phyloP scores from a whole-genome alignment of 2,329 filamentous ascomycete species.

The Davidsoniella virescens region DNA sequence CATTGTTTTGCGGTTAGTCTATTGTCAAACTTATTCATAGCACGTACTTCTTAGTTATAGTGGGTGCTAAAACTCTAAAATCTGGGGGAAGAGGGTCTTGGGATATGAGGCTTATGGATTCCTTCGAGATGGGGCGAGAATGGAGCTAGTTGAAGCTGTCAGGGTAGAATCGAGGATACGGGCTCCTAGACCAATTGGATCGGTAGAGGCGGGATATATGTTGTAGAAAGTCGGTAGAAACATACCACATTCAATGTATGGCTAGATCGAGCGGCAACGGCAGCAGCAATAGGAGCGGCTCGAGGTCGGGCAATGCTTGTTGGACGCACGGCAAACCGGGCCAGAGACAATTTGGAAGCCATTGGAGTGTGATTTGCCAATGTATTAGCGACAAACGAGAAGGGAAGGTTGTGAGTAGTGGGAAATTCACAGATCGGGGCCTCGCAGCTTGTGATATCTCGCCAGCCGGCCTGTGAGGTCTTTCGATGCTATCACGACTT shows the following conservation, averaged over 20 bases:
- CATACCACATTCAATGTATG: slow-evolving; percentile 56
- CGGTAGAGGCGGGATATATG: background rate
- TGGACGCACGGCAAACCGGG: slow-evolving; percentile 50
- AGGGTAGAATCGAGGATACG: no score
- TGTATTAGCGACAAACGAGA: background rate
- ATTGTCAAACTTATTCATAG: no score
- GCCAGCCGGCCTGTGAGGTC: no score
- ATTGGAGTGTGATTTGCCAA: slow-evolving; percentile 30
- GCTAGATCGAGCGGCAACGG: slow-evolving; percentile 49
- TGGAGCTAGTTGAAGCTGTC: background rate
- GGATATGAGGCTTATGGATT: no score
- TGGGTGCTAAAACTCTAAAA: background rate
- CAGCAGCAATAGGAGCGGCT: slow-evolving; percentile 53
- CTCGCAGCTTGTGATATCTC: no score
- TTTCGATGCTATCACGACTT: no score
- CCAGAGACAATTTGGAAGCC: slow-evolving; percentile 69
- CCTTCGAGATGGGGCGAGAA: background rate
- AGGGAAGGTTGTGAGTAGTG: no score
- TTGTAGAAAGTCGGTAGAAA: background rate
- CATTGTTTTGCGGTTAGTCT: no score
- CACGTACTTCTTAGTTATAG: background rate
- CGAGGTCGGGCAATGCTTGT: slow-evolving; percentile 35
- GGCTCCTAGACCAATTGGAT: background rate
- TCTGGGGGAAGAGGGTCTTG: background rate
- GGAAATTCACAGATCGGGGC: no score